phyloP scores from a whole-genome alignment of 495 filamentous ascomycete species.

The Podospora anserina region DNA sequence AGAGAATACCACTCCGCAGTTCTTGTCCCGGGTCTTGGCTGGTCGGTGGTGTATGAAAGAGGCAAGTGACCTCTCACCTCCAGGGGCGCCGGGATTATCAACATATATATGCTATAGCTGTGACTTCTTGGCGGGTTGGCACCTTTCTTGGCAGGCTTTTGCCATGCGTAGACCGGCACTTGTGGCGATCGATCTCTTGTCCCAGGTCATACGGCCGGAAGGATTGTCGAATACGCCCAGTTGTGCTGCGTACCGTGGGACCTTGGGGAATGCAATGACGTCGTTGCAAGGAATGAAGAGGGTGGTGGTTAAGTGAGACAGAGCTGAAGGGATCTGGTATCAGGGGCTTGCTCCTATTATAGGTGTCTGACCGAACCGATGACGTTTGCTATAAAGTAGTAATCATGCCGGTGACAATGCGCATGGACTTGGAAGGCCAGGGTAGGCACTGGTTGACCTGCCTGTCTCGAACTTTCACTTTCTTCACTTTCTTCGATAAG shows the following conservation, averaged over 20 bases:
- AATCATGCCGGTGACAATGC: background rate
- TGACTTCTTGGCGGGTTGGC: conserved; percentile 4
- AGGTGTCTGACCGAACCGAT: background rate
- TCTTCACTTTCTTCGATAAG: background rate
- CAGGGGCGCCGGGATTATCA: background rate
- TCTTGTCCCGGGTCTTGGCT: conserved; percentile 1
- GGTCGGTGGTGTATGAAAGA: background rate
- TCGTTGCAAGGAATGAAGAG: background rate
- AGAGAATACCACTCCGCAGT: background rate
- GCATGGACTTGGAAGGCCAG: background rate
- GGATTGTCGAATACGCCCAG: background rate
- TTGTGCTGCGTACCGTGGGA: background rate
- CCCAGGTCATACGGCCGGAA: background rate
- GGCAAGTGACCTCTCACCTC: background rate
- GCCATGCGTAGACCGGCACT: background rate
- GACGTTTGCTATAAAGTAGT: background rate
- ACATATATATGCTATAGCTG: conserved; percentile 2
- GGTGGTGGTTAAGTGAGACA: background rate
- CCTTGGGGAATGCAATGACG: background rate
- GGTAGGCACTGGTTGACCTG: background rate
- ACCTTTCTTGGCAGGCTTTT: background rate
- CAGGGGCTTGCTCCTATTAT: background rate
- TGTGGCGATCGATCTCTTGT: background rate
- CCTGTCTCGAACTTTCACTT: background rate
- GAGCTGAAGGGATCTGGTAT: background rate